These are phyloP conservation scores for Musa schizocarpa DNA, from an alignment of 176 grass and related monocot species.

Conservation along the genomic window DNA sequence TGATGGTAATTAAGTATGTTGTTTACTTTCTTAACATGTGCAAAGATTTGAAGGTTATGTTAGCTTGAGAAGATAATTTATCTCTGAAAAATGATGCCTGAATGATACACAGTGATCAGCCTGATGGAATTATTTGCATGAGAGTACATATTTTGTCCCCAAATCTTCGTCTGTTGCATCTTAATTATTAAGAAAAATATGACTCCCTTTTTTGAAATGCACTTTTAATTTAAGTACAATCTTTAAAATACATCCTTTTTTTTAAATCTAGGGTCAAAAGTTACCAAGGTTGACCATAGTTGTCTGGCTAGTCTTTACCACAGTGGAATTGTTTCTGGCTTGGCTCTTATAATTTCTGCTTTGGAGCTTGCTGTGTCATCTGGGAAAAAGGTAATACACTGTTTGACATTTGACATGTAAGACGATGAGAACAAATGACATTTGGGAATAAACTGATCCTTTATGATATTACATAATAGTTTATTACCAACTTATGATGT, in stretches of 20 bases:
- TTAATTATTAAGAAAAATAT: not conserved
- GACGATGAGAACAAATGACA: not conserved
- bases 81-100: not conserved
- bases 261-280: constrained; percentile 48
- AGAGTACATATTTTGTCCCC: not conserved
- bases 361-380: constrained; percentile 38
- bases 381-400: constrained; percentile 39
- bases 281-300: constrained; percentile 62
- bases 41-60: not conserved
- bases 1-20: constrained; percentile 27
- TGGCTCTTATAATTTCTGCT: constrained; percentile 73
- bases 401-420: not conserved
- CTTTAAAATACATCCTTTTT: not conserved
- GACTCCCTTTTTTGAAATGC: not conserved
- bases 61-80: not conserved
- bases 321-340: constrained; percentile 71
- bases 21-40: not conserved
- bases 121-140: not conserved
- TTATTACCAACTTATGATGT: not conserved
- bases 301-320: constrained; percentile 85
- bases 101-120: not conserved
- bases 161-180: not conserved
- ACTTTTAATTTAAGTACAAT: constrained; percentile 5
- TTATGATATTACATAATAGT: not conserved
- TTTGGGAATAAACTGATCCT: not conserved